Evolutionary conservation across 768 basidiomycete genomes (phyloP), one percentile per base, ranked within the genome.

Genomic region (Auriculariales sp.): DNA sequence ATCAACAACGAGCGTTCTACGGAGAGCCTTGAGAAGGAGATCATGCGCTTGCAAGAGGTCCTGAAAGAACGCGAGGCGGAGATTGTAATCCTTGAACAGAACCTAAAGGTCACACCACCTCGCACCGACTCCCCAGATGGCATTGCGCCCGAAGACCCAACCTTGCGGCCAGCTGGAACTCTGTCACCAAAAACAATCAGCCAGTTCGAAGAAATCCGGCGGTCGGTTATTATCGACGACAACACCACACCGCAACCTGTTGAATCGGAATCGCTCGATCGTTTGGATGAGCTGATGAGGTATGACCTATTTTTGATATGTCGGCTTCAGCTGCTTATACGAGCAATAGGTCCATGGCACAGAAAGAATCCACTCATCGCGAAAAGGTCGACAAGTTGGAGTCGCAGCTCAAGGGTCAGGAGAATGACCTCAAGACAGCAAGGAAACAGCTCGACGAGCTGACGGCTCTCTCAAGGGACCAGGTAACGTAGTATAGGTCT

Each of bases 21-120:
- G 5, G 70, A 74, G 15, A 92, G 91, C 61, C 72, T 95, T 53
- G 92, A 95, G 65, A 83, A 85, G 58, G 94, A 98, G 65, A 89
- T 97, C 52, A 92, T 91, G 83, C 81, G 92, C 51, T 67, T 98
- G 36, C 94, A 98, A 63, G 83, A 91, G 58, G 89, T 91, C 29
- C 71, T 98, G 53, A 85, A 80, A 60, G 86, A 91, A 54, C 76
- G 93, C 46, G 94, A 97, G 64, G 72, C 79, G n/a, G 94, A 98
- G 64, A 97, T 98, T 46, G 69, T 72, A 44, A 64, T 72, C 27
- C 72, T 95, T 12, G 92, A 94, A 60, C 55, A 62, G 32, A 69
- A 67, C 17, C 55, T 80, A 52, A 66, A 67, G 27, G 28, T 42
- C 30, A 24, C 44, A 46, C 6, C 49, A 27, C 15, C 29, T 36